These are phyloP conservation scores for Xylariaceae sp. DNA, from an alignment of 2,329 filamentous ascomycete genomes.

Conservation along the genomic window DNA sequence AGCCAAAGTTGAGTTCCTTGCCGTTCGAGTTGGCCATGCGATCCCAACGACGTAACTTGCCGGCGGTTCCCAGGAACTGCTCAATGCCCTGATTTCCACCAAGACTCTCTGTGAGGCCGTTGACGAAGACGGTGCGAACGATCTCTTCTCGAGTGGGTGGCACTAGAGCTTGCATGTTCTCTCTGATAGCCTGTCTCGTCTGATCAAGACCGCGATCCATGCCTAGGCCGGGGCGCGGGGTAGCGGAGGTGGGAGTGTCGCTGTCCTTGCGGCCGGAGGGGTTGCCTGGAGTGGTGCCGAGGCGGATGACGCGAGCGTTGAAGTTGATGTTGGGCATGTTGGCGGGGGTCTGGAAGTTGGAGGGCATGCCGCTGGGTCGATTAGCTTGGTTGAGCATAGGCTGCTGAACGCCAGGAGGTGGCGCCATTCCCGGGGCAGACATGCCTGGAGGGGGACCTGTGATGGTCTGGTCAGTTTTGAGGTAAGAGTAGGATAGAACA, in stretches of 20 bases:
- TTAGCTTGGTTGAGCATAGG: conserved; percentile 69
- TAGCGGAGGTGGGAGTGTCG: conserved; percentile 37
- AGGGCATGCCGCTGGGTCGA: conserved; percentile 74
- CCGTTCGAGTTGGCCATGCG: conserved; percentile 60
- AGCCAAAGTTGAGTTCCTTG: conserved; percentile 84
- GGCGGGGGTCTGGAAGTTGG: conserved; percentile 80
- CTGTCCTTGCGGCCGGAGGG: conserved; percentile 47
- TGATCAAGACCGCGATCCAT: conserved; percentile 65
- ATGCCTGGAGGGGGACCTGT: conserved; percentile 75
- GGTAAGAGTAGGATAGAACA: background rate
- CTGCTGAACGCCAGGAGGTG: conserved; percentile 74
- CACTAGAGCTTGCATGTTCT: conserved; percentile 66
- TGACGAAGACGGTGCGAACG: conserved; percentile 83
- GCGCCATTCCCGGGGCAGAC: conserved; percentile 75
- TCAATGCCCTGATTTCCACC: conserved; percentile 77
- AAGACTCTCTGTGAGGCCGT: conserved; percentile 75
- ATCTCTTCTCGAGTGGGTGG: conserved; percentile 89
- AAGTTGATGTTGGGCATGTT: conserved; percentile 99
- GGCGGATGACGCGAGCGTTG: conserved; percentile 89
- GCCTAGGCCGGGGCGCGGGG: conserved; percentile 47
- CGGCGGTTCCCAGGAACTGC: conserved; percentile 70
- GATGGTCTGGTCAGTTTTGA: conserved; percentile 5
- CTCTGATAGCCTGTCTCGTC: conserved; percentile 62
- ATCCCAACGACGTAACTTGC: conserved; percentile 81
- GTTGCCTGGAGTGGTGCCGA: conserved; percentile 75